Percentiles rank a stretch among this genome's conserved stretches.
Conservation (phyloP, 148 eudicot genomes). For the Fagopyrum tataricum region DNA sequence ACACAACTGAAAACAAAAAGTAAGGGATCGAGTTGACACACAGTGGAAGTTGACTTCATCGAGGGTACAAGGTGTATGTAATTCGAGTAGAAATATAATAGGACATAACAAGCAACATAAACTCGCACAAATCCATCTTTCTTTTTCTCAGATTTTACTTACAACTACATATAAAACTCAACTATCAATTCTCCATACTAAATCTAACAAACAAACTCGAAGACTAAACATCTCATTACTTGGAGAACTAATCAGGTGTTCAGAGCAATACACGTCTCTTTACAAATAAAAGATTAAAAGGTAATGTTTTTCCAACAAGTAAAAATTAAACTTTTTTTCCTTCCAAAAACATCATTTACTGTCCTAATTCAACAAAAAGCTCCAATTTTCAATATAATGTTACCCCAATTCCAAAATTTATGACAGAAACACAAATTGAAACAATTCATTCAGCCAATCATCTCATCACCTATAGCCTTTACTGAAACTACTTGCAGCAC, state of each 20-base stretch:
- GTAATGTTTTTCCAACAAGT: background rate
- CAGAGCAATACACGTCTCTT: background rate
- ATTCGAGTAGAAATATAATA: too few species aligned
- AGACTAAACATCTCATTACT: background rate
- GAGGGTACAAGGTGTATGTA: too few species aligned
- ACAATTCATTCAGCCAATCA: background rate
- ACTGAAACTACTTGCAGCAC: too few species aligned
- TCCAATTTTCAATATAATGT: background rate
- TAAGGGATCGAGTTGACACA: too few species aligned
- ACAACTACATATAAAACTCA: constrained; percentile 18
- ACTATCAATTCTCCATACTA: background rate
- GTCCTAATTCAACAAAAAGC: background rate
- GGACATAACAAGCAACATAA: too few species aligned
- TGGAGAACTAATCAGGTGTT: background rate
- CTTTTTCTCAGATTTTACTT: constrained; percentile 25
- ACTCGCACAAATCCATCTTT: constrained; percentile 30
- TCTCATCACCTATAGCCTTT: too few species aligned
- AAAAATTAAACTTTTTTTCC: background rate
- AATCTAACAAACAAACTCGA: background rate
- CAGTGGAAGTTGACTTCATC: too few species aligned
- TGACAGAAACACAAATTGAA: background rate
- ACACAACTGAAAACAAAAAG: too few species aligned
- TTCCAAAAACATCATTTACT: background rate
- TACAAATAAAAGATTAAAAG: background rate
- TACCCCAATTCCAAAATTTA: background rate